These are phyloP conservation scores for Aspergillus haitiensis DNA, from an alignment of 495 filamentous ascomycete species.

Conservation along the genomic window DNA sequence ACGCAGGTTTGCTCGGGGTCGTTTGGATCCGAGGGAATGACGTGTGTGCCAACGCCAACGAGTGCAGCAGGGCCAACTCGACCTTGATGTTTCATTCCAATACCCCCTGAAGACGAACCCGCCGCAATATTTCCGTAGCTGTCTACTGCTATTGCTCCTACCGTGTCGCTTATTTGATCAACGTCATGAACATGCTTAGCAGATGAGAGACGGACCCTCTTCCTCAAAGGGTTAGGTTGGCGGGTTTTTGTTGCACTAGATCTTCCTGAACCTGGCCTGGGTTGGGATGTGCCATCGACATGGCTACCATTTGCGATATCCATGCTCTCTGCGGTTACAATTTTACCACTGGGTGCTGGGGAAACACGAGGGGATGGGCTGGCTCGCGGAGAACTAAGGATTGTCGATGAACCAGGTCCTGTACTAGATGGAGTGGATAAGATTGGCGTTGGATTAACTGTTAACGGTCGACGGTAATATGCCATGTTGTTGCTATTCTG, in stretches of 20 bases:
- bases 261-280: background rate
- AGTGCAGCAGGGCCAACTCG: conserved; percentile 89
- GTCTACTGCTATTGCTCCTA: conserved; percentile 93
- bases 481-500: conserved; percentile 22
- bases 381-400: conserved; percentile 7
- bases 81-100: conserved; percentile 95
- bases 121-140: conserved; percentile 83
- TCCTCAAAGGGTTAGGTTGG: background rate
- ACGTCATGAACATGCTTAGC: conserved; percentile 1
- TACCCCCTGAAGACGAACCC: conserved; percentile 97
- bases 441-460: conserved; percentile 18
- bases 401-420: conserved; percentile 4
- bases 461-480: conserved; percentile 24
- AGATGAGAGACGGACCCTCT: background rate
- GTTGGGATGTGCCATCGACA: conserved; percentile 13
- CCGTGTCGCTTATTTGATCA: conserved; percentile 80
- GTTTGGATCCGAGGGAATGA: conserved; percentile 68
- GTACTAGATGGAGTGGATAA: conserved; percentile 17
- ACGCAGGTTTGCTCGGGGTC: conserved; percentile 63
- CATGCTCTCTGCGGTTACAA: background rate
- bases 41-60: conserved; percentile 83
- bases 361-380: background rate
- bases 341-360: too few species aligned
- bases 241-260: background rate
- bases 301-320: background rate